A percentile compares a stretch with the other conserved stretches of the same genome.
phyloP scores from a whole-genome alignment of 148 eudicot genomes.

The Selenicereus undatus region DNA sequence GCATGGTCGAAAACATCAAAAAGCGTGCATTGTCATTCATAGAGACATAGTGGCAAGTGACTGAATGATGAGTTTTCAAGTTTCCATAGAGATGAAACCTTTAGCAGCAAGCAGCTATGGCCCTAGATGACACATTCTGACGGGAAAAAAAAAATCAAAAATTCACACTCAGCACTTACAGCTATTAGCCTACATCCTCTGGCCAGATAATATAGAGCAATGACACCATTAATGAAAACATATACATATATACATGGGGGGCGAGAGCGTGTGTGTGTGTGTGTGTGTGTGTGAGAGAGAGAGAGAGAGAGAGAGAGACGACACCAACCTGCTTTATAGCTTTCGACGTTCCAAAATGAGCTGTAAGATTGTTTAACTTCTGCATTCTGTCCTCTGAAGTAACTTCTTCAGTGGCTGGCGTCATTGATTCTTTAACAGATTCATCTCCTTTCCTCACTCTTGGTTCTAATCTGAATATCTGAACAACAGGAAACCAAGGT shows the following conservation, averaged over 20 bases:
- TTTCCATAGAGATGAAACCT: too few relatives aligned
- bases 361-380: conserved; percentile 25
- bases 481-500: conserved; percentile 3
- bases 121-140: too few relatives aligned
- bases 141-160: too few relatives aligned
- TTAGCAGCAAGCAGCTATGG: too few relatives aligned
- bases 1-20: too few relatives aligned
- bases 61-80: too few relatives aligned
- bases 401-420: conserved; percentile 34
- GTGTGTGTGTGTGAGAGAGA: too few relatives aligned
- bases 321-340: conserved; percentile 39
- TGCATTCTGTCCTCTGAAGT: conserved; percentile 29
- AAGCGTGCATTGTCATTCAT: too few relatives aligned
- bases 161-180: neutral
- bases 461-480: conserved; percentile 88
- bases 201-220: neutral
- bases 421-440: conserved; percentile 32
- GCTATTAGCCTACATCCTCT: neutral
- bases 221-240: neutral
- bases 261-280: too few relatives aligned
- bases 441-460: conserved; percentile 32
- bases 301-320: neutral
- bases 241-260: too few relatives aligned
- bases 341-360: conserved; percentile 36
- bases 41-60: too few relatives aligned